Percentiles rank a stretch among this genome's conserved stretches.
phyloP scores from a whole-genome alignment of 441 rosid species.

The Pelargonium fulgidum region DNA sequence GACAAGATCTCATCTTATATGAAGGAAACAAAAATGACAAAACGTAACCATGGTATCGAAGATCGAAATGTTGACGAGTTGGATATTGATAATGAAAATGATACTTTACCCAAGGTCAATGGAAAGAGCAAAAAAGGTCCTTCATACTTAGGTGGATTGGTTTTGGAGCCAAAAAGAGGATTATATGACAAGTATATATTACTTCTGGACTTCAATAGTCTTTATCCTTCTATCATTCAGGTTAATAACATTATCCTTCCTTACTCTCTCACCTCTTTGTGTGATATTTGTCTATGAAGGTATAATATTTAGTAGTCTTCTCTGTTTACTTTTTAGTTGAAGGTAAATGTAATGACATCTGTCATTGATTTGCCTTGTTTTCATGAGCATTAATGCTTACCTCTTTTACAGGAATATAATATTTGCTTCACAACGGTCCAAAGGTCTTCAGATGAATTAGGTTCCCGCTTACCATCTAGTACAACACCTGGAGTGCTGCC shows the following conservation, averaged over 20 bases:
- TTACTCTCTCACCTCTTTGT: slow-evolving; percentile 20
- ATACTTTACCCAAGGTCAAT: slow-evolving; percentile 32
- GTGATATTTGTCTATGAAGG: not conserved
- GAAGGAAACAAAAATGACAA: slow-evolving; percentile 52
- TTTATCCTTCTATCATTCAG: slow-evolving; percentile 98
- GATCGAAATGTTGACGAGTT: slow-evolving; percentile 40
- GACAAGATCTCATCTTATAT: slow-evolving; percentile 59
- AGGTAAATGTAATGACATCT: slow-evolving; percentile 4
- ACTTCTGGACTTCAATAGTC: slow-evolving; percentile 97
- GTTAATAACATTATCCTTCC: slow-evolving; percentile 33
- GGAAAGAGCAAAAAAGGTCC: slow-evolving; percentile 76
- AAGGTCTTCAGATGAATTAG: slow-evolving; percentile 63
- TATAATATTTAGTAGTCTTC: slow-evolving; percentile 7
- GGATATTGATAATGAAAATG: slow-evolving; percentile 47
- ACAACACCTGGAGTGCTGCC: slow-evolving; percentile 78
- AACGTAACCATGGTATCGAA: slow-evolving; percentile 47
- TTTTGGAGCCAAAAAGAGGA: slow-evolving; percentile 95
- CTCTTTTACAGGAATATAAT: slow-evolving; percentile 72
- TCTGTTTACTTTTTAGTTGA: not conserved
- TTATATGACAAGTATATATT: slow-evolving; percentile 83
- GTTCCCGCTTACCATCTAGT: slow-evolving; percentile 63
- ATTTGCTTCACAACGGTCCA: slow-evolving; percentile 93
- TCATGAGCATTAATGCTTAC: slow-evolving; percentile 16
- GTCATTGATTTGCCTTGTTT: slow-evolving; percentile 11
- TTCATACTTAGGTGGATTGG: slow-evolving; percentile 91